These are phyloP conservation scores for Bondarzewia mesenterica DNA, from an alignment of 1,284 basidiomycete genomes.

Conservation along the genomic window DNA sequence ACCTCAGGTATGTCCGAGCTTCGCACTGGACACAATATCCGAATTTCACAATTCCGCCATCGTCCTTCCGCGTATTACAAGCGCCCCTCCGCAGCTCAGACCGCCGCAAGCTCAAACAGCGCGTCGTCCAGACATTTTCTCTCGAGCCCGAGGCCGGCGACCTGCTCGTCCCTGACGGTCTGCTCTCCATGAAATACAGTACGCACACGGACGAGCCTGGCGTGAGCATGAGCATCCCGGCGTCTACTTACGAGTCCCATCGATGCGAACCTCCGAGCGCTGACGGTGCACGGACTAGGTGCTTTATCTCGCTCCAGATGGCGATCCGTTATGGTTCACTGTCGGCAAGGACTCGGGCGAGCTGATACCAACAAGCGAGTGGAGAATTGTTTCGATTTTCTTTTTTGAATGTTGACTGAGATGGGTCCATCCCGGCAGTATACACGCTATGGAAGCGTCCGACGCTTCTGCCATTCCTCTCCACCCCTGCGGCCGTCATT, in stretches of 20 bases:
- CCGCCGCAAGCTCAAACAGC: conserved; percentile 58
- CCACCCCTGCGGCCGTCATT: conserved; percentile 57
- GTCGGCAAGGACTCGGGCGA: conserved; percentile 59
- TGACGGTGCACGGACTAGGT: conserved; percentile 27
- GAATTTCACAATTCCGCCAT: background rate
- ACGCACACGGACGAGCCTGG: conserved; percentile 57
- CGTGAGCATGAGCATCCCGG: conserved; percentile 30
- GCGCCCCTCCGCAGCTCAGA: conserved; percentile 66
- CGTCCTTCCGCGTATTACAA: conserved; percentile 12
- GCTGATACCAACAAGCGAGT: conserved; percentile 58
- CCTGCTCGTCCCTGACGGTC: conserved; percentile 60
- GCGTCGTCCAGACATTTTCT: conserved; percentile 39
- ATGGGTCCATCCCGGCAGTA: conserved; percentile 23
- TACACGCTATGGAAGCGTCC: conserved; percentile 72
- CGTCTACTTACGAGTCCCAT: conserved; percentile 4
- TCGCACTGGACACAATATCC: background rate
- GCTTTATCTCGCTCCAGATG: conserved; percentile 57
- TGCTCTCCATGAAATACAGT: conserved; percentile 56
- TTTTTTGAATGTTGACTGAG: too few species aligned
- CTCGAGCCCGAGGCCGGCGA: conserved; percentile 48
- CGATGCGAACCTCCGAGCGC: background rate
- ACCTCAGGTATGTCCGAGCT: conserved; percentile 38
- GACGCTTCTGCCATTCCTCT: conserved; percentile 54
- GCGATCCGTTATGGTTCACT: conserved; percentile 80
- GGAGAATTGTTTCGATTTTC: background rate